These are phyloP conservation scores for Puccinia triticina DNA, from an alignment of 1,284 basidiomycete species.

Conservation along the genomic window DNA sequence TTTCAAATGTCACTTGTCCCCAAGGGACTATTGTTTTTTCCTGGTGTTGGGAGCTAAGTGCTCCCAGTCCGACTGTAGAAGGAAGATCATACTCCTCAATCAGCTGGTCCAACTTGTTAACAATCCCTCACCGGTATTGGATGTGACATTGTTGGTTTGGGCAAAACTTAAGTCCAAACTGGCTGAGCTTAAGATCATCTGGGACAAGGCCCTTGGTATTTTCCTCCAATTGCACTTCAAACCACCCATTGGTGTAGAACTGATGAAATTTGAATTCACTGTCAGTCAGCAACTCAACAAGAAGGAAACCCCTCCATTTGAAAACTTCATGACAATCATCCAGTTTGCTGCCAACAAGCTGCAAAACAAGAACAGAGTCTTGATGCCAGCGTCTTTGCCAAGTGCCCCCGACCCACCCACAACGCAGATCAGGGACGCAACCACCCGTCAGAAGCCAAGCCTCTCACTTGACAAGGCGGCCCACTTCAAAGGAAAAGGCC, in stretches of 20 bases:
- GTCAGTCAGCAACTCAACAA: not conserved
- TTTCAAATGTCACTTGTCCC: too few relatives aligned
- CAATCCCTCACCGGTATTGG: not conserved
- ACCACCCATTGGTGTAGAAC: not conserved
- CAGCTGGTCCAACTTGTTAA: not conserved
- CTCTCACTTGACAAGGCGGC: not conserved
- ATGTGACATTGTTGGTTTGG: not conserved
- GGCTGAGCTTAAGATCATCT: not conserved
- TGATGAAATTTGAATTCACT: constrained; percentile 8
- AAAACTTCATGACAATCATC: not conserved
- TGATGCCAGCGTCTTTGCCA: too few relatives aligned
- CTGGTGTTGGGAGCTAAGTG: too few relatives aligned
- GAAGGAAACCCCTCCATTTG: not conserved
- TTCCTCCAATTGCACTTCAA: not conserved
- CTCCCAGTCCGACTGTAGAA: too few relatives aligned
- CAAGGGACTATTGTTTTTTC: too few relatives aligned
- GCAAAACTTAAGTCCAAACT: not conserved
- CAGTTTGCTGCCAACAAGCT: not conserved
- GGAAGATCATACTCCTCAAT: not conserved
- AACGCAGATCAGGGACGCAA: constrained; percentile 54
- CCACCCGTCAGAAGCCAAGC: constrained; percentile 63
- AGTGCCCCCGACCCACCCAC: too few relatives aligned
- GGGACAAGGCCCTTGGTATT: not conserved
- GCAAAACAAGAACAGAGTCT: not conserved
- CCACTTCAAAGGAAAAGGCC: not conserved